phyloP scores from a whole-genome alignment of 495 filamentous ascomycete species.

The Glutinoglossum americanum region DNA sequence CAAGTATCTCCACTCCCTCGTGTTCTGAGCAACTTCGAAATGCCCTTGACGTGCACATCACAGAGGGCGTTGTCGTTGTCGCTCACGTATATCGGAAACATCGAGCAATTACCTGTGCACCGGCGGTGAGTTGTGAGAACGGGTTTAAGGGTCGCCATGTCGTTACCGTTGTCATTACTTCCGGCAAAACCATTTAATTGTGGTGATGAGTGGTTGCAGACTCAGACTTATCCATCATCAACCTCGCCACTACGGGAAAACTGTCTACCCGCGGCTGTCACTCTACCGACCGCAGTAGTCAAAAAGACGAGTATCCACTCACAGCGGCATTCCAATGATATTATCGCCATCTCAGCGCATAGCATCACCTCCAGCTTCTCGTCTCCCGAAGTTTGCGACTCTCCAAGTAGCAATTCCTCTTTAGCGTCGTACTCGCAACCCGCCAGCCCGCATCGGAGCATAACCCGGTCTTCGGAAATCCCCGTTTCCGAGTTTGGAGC shows the following conservation, averaged over 20 bases:
- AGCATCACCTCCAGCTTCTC: background rate
- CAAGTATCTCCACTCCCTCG: background rate
- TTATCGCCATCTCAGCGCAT: background rate
- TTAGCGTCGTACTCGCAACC: background rate
- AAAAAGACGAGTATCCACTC: background rate
- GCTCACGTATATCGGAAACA: background rate
- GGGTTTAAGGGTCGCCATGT: background rate
- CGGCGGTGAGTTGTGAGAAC: background rate
- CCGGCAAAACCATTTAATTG: background rate
- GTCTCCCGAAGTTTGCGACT: background rate
- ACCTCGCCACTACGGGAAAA: conserved; percentile 21
- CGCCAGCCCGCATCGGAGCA: background rate
- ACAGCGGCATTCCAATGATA: background rate
- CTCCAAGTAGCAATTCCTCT: background rate
- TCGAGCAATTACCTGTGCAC: background rate
- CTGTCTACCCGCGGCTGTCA: conserved; percentile 11
- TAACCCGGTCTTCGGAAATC: background rate
- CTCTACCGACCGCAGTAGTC: conserved; percentile 7
- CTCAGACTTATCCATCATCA: conserved; percentile 28
- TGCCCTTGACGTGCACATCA: background rate
- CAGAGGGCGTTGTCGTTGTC: background rate
- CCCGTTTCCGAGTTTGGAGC: background rate
- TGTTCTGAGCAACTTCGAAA: background rate
- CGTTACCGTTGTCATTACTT: background rate
- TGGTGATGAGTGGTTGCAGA: background rate